These are phyloP conservation scores for Tulasnella sp. DNA, from an alignment of 768 basidiomycete species.

Conservation along the genomic window DNA sequence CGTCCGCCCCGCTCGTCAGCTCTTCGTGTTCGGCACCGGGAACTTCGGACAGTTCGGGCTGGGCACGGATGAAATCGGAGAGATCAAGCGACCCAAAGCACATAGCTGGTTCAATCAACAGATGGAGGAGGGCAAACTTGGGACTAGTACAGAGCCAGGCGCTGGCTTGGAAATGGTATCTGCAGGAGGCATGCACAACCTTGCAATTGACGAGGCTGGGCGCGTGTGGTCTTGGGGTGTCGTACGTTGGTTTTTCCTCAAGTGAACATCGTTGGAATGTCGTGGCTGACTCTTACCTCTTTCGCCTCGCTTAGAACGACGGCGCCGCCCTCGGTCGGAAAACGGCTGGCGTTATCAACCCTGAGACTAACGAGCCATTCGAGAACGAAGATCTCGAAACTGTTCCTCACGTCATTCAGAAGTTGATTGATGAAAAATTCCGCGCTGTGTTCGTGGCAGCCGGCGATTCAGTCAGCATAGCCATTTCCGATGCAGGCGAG, in stretches of 20 bases:
- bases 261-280: conserved; percentile 3
- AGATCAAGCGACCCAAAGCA: conserved; percentile 72
- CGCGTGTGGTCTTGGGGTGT: conserved; percentile 59
- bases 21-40: conserved; percentile 88
- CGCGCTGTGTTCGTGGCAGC: conserved; percentile 80
- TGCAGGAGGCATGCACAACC: conserved; percentile 86
- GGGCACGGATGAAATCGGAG: conserved; percentile 72
- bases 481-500: conserved; percentile 76
- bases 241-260: conserved; percentile 23
- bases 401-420: conserved; percentile 45
- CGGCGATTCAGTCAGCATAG: conserved; percentile 88
- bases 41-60: conserved; percentile 96
- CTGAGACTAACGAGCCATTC: conserved; percentile 40
- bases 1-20: conserved; percentile 64
- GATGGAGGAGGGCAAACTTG: conserved; percentile 72
- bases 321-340: conserved; percentile 46
- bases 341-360: conserved; percentile 44
- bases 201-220: conserved; percentile 88
- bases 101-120: conserved; percentile 77
- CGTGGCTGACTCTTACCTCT: conserved; percentile 7
- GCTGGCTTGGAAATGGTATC: conserved; percentile 82
- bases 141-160: conserved; percentile 51
- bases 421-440: conserved; percentile 77
- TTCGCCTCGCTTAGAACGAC: conserved; percentile 41
- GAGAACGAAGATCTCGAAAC: conserved; percentile 48